Base-by-base conservation (phyloP, 2,329 filamentous ascomycete genomes). In the Exophiala mesophila region DNA sequence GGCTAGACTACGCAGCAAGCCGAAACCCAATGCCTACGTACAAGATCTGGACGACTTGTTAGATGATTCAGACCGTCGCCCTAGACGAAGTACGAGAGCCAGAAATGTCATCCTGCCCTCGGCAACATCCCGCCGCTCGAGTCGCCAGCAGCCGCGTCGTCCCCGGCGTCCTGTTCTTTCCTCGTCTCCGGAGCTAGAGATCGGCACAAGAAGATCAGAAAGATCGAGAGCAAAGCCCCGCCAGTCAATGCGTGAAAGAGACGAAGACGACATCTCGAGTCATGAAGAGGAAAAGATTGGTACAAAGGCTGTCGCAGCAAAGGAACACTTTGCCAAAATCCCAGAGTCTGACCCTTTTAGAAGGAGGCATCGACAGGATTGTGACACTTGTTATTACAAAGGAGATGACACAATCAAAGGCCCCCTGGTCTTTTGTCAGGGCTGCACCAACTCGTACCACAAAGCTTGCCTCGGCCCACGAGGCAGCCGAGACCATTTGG, bases 371-470 rank as follows among this genome's bases (percentile, higher is more conserved):
- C 77, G 74, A 34, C 69, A 76, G 29, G 69, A 68, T 5, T 98
- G 92, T 61, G 82, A 86, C 53, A 74, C 79, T 2, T 98, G 92
- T 59, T 68, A 66, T 35, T 64, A 68, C n/a, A 65, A 62, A 12
- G 74, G 75, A 6, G 68, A 75, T 35, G 68, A 73, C 16, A 62
- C 66, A 1, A 73, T 70, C 44, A 83, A 81, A 58, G 88, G 86
- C 1, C 71, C 77, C 28, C 69, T 98, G 17, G 75, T 98, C 23
- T 82, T 83, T 58, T 98, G 92, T 55, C 94, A 98, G 65, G 92
- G 92, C 20, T 98, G 92, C 61, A 88, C 83, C 2, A 71, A 82
- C 35, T 75, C 85, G 0, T 95, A 88, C 54, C 92, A 98, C 64
- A 87, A 85, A 61, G 68, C 67, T 29, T 98, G 92, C 58, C 72